phyloP scores from a whole-genome alignment of 805 yeast genomes.

The Candida sithepensis region DNA sequence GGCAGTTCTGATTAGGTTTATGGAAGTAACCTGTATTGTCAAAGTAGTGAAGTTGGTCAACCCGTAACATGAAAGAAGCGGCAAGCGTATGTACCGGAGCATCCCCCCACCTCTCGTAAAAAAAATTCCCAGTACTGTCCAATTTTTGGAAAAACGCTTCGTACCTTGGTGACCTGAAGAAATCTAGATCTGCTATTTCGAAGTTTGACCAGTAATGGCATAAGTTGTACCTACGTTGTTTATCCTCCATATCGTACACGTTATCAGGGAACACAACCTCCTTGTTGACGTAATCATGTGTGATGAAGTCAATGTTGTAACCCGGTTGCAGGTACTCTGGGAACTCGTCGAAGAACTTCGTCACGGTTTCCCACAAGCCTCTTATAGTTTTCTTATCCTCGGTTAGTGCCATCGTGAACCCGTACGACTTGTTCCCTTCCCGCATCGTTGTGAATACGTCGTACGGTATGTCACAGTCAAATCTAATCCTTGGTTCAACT shows the following conservation, averaged over 20 bases:
- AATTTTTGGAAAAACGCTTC: constrained; percentile 49
- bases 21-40: constrained; percentile 58
- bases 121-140: constrained; percentile 63
- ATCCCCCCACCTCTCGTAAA: constrained; percentile 78
- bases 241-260: constrained; percentile 32
- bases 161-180: constrained; percentile 57
- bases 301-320: constrained; percentile 43
- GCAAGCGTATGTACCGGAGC: constrained; percentile 73
- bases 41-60: constrained; percentile 53
- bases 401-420: constrained; percentile 47
- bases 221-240: constrained; percentile 38
- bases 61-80: constrained; percentile 46
- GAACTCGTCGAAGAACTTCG: constrained; percentile 38
- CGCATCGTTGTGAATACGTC: constrained; percentile 49
- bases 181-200: constrained; percentile 57
- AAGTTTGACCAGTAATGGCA: constrained; percentile 69
- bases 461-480: constrained; percentile 45
- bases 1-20: constrained; percentile 56
- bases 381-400: constrained; percentile 46
- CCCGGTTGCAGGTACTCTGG: constrained; percentile 35
- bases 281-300: constrained; percentile 38
- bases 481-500: constrained; percentile 50
- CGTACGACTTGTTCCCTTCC: constrained; percentile 43
- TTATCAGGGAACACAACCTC: constrained; percentile 28
- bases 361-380: constrained; percentile 46